These are phyloP conservation scores for Cichorium intybus DNA, from an alignment of 140 eudicot genomes.

Conservation along the genomic window DNA sequence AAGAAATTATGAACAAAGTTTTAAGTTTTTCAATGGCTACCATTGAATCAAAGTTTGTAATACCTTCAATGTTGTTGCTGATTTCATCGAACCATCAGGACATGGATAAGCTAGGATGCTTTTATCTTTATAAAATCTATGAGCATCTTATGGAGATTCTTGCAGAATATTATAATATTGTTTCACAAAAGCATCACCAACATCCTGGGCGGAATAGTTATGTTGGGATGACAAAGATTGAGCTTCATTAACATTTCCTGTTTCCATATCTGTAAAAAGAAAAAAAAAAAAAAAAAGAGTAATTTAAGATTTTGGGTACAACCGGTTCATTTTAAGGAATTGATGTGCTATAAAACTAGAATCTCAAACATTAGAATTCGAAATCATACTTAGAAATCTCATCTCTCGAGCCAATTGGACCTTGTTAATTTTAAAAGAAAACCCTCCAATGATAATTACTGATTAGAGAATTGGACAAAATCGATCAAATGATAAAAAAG, in stretches of 20 bases:
- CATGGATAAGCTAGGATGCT: conserved; percentile 24
- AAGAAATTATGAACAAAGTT: conserved; percentile 1
- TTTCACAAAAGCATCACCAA: conserved; percentile 32
- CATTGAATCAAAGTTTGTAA: neutral
- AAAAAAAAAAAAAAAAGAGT: neutral
- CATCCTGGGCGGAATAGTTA: conserved; percentile 30
- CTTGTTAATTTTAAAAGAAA: neutral
- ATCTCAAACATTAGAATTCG: conserved; percentile 9
- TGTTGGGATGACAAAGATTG: conserved; percentile 17
- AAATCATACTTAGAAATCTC: neutral
- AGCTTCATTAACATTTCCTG: conserved; percentile 12
- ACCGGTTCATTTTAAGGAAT: neutral
- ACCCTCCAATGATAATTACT: neutral
- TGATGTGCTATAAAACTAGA: neutral
- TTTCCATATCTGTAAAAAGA: conserved; percentile 22
- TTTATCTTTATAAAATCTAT: conserved; percentile 27
- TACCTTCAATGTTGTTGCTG: conserved; percentile 33
- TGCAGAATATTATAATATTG: conserved; percentile 28
- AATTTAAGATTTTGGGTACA: conserved; percentile 1
- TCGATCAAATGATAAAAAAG: neutral
- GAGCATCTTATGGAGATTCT: conserved; percentile 15
- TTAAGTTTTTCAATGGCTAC: neutral
- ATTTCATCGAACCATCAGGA: conserved; percentile 35
- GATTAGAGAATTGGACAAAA: no score
- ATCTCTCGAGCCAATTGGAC: neutral